Base-by-base conservation (phyloP, 129 eudicot genomes). In the Solidago caesia region DNA sequence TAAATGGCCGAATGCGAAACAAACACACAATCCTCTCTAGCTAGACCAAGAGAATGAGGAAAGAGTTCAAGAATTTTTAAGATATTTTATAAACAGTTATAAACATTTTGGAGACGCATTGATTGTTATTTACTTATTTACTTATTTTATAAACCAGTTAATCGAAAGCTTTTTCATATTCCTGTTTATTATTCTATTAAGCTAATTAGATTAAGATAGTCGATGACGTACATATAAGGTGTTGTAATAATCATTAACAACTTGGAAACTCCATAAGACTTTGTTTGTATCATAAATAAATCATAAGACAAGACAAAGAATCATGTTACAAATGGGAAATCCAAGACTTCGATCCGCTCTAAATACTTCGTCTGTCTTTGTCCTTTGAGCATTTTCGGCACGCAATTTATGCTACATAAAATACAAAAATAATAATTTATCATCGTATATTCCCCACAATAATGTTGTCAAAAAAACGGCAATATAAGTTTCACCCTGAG, bases 181-280 rank as follows among this genome's bases (percentile, higher is more conserved):
- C 39, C 39, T 1, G 39, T 33, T 33, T 33, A 2, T 33, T 33
- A 33, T 33, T 33, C 39, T 1, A 33, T 33, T 21, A 21, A 21
- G 21, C 21, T 21, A 21, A 21, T 0, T 0, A 21, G 21, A 21
- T 21, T 33, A 33, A 1, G 39, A 33, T 33, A 33, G 39, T 33
- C 39, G 39, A 33, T 33, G 39, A 33, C 39, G 39, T 25, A 49
- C 64, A 41, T 70, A 55, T 25, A 67, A 26, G 33, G 43, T 29
- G 26, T 56, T 56, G 74, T 67, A 68, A 13, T n/a, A 57, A 68
- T 68, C 80, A 68, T 46, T 58, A 26, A 58, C 27, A 48, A 68
- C 2, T 45, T 76, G 47, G 57, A 67, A 55, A 71, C 49, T 44
- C n/a, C 41, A 7, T n/a, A 5, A 53, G 4, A 67, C 67, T 5